Conservation (phyloP, 345 rosid genomes). For the Arabis alpina region DNA sequence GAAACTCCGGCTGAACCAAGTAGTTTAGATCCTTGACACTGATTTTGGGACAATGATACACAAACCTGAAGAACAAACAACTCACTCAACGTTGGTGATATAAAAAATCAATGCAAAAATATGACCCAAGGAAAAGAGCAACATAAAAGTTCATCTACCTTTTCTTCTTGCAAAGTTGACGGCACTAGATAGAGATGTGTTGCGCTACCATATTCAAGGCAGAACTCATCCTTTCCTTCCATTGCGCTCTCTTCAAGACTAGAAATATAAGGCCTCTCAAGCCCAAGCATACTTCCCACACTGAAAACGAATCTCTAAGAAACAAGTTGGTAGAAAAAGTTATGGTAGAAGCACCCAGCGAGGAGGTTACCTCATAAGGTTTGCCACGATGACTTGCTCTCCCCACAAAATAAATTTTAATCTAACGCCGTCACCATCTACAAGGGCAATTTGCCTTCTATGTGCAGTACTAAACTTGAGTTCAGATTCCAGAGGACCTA, state of each 20-base stretch:
- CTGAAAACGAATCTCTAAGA: conserved; percentile 50
- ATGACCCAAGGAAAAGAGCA: neutral
- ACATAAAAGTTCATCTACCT: conserved; percentile 46
- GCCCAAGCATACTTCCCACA: conserved; percentile 82
- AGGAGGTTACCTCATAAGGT: conserved; percentile 77
- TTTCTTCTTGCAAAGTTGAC: conserved; percentile 76
- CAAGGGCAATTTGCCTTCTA: conserved; percentile 69
- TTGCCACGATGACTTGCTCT: conserved; percentile 78
- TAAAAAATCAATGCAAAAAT: conserved; percentile 22
- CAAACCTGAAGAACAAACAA: conserved; percentile 60
- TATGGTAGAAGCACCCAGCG: conserved; percentile 23
- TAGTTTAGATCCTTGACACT: conserved; percentile 66
- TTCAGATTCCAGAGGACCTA: conserved; percentile 68
- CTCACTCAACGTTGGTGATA: conserved; percentile 32
- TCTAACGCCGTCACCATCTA: conserved; percentile 70
- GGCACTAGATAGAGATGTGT: conserved; percentile 90
- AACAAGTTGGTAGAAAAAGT: conserved; percentile 22
- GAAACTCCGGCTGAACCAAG: conserved; percentile 64
- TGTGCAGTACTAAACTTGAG: conserved; percentile 55
- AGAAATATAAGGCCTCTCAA: conserved; percentile 85
- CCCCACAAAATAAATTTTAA: conserved; percentile 86
- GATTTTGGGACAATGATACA: conserved; percentile 66
- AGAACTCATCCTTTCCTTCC: conserved; percentile 60
- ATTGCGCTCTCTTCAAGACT: conserved; percentile 58
- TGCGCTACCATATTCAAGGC: conserved; percentile 95